phyloP scores from a whole-genome alignment of 441 rosid species.

The Euphorbia celastroides region DNA sequence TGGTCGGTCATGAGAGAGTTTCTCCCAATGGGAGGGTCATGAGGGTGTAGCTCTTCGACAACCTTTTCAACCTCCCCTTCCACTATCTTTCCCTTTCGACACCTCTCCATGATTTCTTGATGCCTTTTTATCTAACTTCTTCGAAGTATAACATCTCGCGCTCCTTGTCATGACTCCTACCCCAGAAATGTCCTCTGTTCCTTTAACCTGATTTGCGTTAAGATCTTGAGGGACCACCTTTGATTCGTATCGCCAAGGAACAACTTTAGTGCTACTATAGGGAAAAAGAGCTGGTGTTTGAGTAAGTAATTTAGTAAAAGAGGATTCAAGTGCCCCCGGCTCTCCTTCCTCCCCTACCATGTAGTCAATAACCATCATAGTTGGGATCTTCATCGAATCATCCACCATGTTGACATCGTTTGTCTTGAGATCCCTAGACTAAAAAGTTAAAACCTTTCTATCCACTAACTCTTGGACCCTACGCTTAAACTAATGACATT shows the following conservation, averaged over 20 bases:
- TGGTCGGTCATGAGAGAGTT: background rate
- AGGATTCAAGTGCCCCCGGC: too few relatives aligned
- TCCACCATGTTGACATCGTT: background rate
- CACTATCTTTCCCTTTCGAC: background rate
- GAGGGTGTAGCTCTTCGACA: too few relatives aligned
- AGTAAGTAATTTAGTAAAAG: too few relatives aligned
- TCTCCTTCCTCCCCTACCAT: too few relatives aligned
- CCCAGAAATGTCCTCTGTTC: background rate
- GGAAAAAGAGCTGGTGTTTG: background rate
- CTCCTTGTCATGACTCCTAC: background rate
- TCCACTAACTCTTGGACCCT: background rate
- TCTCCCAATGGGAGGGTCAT: too few relatives aligned
- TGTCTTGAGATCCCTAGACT: background rate
- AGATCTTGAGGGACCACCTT: too few relatives aligned
- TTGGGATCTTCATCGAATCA: too few relatives aligned
- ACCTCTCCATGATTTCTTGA: background rate
- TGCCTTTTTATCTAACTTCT: background rate
- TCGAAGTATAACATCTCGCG: background rate
- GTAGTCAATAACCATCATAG: background rate
- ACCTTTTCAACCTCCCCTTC: background rate
- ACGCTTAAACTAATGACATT: background rate
- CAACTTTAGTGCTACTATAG: background rate
- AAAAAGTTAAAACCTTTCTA: background rate
- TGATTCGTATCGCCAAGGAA: too few relatives aligned
- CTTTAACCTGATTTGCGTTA: background rate